phyloP scores from a whole-genome alignment of 2,329 filamentous ascomycete genomes.

The Alternaria sp. region DNA sequence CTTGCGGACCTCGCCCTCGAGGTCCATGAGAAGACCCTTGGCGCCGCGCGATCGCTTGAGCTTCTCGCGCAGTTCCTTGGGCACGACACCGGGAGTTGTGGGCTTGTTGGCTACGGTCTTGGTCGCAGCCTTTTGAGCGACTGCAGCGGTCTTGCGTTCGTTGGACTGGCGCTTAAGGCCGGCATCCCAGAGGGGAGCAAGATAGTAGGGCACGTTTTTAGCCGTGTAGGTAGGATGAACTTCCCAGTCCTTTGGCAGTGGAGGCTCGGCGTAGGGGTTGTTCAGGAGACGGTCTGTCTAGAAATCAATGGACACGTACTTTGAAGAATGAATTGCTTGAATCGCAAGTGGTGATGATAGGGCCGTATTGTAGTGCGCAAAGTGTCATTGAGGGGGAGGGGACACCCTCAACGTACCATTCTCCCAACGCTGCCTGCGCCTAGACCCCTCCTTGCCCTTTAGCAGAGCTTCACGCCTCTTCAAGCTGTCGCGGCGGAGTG shows the following conservation, averaged over 20 bases:
- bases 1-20: conserved; percentile 83
- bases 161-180: conserved; percentile 57
- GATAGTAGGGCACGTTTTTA: conserved; percentile 83
- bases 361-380: conserved; percentile 5
- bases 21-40: conserved; percentile 78
- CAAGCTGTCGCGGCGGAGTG: conserved; percentile 67
- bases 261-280: conserved; percentile 87
- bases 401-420: conserved; percentile 69
- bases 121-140: conserved; percentile 45
- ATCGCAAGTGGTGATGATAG: neutral
- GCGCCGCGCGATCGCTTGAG: conserved; percentile 83
- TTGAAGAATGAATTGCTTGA: neutral
- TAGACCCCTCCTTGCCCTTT: conserved; percentile 90
- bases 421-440: conserved; percentile 90
- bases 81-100: conserved; percentile 65
- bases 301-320: conserved; percentile 13
- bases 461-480: conserved; percentile 77
- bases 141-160: conserved; percentile 49
- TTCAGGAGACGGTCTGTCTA: conserved; percentile 78
- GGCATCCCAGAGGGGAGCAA: conserved; percentile 85
- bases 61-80: conserved; percentile 80
- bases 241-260: conserved; percentile 82
- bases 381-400: conserved; percentile 18
- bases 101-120: conserved; percentile 52
- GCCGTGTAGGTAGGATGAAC: conserved; percentile 82